Evolutionary conservation across 768 basidiomycete genomes (phyloP).

Genomic region (Chiua virens): DNA sequence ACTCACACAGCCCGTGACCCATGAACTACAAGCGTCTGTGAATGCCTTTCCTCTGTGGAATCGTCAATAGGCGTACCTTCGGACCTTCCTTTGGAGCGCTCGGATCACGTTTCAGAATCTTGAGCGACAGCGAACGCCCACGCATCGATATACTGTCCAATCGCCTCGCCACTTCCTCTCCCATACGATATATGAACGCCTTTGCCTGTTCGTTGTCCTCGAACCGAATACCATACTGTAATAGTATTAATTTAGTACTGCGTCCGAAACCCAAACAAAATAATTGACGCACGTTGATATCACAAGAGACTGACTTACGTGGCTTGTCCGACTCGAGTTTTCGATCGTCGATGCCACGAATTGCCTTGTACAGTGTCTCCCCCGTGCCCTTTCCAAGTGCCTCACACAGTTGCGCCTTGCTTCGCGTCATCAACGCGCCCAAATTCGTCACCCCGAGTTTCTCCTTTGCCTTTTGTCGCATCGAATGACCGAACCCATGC

Average conservation of each 20-base stretch:
- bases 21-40: conserved; percentile 59
- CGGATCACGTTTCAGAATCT: conserved; percentile 85
- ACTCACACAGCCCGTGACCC: conserved; percentile 85
- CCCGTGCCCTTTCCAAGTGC: conserved; percentile 80
- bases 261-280: no score
- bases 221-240: conserved; percentile 94
- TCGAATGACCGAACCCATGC: conserved; percentile 82
- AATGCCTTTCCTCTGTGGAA: not conserved
- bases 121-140: conserved; percentile 78
- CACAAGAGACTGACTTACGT: conserved; percentile 89
- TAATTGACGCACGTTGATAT: conserved; percentile 76
- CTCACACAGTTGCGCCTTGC: conserved; percentile 63
- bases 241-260: no score
- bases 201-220: conserved; percentile 80
- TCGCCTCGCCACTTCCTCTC: conserved; percentile 71
- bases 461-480: conserved; percentile 74
- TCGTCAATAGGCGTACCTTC: conserved; percentile 54
- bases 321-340: conserved; percentile 81
- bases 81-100: conserved; percentile 86
- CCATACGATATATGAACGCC: conserved; percentile 73
- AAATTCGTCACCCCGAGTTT: conserved; percentile 73
- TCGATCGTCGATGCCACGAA: conserved; percentile 82
- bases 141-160: conserved; percentile 66
- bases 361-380: conserved; percentile 79
- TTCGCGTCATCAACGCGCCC: conserved; percentile 64